Evolutionary conservation across 768 basidiomycete species (phyloP).

Genomic region (Melanogaster broomeanus): DNA sequence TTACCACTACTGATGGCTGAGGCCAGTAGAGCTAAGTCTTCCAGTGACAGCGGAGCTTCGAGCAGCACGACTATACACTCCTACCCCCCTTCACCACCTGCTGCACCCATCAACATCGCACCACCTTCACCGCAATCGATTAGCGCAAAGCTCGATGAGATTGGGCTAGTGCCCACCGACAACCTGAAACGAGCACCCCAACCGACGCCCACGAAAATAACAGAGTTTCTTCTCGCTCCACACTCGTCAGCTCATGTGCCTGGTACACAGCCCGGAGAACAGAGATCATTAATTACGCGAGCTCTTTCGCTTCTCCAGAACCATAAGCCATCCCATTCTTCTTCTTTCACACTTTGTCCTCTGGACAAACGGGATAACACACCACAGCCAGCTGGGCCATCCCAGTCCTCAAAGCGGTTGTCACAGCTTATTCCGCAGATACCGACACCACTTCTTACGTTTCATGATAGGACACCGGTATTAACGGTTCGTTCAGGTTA

Average conservation of each 20-base stretch:
- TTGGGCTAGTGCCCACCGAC: constrained; percentile 8
- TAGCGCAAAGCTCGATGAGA: constrained; percentile 26
- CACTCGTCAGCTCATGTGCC: constrained; percentile 40
- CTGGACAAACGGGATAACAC: constrained; percentile 18
- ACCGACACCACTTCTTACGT: constrained; percentile 57
- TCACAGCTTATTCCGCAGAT: constrained; percentile 24
- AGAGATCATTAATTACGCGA: constrained; percentile 49
- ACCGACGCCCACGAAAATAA: constrained; percentile 30
- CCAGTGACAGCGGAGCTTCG: constrained; percentile 27
- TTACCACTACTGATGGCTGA: constrained; percentile 17
- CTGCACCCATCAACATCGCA: constrained; percentile 28
- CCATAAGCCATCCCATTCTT: constrained; percentile 55
- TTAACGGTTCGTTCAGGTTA: constrained; percentile 56
- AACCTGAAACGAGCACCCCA: constrained; percentile 5
- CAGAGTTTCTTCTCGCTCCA: constrained; percentile 55
- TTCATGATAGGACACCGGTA: constrained; percentile 73
- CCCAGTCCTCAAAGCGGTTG: constrained; percentile 22
- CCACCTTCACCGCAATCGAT: constrained; percentile 38
- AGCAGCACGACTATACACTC: constrained; percentile 47
- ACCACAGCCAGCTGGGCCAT: constrained; percentile 18
- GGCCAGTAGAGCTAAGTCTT: constrained; percentile 16
- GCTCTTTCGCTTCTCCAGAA: constrained; percentile 51
- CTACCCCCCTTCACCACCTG: constrained; percentile 58
- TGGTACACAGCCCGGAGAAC: constrained; percentile 26
- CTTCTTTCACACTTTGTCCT: constrained; percentile 57